A percentile compares a stretch with the other conserved stretches of the same genome.
Conservation (phyloP, 345 rosid genomes). For the Eucalyptus regnans region DNA sequence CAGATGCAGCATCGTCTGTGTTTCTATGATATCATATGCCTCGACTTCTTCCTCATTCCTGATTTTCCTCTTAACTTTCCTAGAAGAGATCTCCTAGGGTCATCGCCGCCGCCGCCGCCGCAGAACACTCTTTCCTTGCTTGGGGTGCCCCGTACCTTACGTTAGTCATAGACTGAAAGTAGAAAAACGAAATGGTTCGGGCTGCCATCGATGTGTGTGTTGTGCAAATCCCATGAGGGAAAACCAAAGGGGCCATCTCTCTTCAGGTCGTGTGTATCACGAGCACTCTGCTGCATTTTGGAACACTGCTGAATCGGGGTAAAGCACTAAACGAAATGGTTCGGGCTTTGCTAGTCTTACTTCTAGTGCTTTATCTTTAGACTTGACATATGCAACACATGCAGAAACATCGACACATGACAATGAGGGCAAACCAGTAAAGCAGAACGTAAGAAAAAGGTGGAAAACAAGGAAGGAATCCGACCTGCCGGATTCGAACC, state of each 20-base stretch:
- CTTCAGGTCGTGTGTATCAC: too few species aligned
- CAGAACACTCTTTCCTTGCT: too few species aligned
- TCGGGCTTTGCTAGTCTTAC: neutral
- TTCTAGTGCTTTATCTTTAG: neutral
- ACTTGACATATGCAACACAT: neutral
- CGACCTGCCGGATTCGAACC: slow-evolving; percentile 55
- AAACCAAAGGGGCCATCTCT: too few species aligned
- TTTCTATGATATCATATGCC: neutral
- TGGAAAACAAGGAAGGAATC: neutral
- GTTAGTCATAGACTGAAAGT: too few species aligned
- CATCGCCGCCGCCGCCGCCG: too few species aligned
- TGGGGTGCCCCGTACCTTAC: too few species aligned
- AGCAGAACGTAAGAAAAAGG: neutral
- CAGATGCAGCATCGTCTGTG: neutral
- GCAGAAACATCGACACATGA: neutral
- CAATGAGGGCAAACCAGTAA: neutral
- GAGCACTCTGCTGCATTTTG: too few species aligned
- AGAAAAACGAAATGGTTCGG: too few species aligned
- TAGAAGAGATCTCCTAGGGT: neutral
- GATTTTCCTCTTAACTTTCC: neutral
- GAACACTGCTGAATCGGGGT: too few species aligned
- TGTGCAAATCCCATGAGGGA: too few species aligned
- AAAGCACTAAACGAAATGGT: too few species aligned
- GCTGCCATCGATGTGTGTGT: too few species aligned
- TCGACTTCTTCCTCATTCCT: neutral